Conservation (phyloP, 495 filamentous ascomycete species). For the Saxophila tyrrhenica region DNA sequence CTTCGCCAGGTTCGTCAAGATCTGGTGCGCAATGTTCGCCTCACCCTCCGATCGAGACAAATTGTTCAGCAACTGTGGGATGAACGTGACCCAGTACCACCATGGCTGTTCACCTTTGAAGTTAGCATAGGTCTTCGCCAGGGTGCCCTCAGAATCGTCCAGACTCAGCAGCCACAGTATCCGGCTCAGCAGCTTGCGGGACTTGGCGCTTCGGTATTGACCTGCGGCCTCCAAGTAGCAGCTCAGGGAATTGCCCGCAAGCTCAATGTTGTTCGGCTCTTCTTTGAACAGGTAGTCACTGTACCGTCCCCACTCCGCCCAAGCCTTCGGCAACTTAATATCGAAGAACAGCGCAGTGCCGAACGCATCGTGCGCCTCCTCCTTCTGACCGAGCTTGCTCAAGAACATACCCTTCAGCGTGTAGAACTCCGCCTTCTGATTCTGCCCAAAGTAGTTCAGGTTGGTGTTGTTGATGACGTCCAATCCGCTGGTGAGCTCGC, state of each 20-base stretch:
- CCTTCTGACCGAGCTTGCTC: conserved; percentile 76
- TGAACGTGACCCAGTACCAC: conserved; percentile 99
- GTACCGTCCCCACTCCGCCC: conserved; percentile 99
- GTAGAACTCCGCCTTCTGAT: conserved; percentile 98
- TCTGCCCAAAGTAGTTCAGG: conserved; percentile 87
- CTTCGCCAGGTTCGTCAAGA: conserved; percentile 90
- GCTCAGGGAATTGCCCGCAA: conserved; percentile 82
- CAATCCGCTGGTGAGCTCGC: conserved; percentile 79
- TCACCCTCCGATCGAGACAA: conserved; percentile 65
- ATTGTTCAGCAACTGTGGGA: conserved; percentile 86
- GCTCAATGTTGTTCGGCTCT: conserved; percentile 62
- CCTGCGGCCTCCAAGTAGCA: conserved; percentile 94
- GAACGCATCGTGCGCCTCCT: conserved; percentile 86
- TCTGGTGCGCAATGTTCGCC: conserved; percentile 66
- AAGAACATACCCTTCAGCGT: conserved; percentile 99
- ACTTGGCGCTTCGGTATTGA: conserved; percentile 91
- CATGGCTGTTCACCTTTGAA: conserved; percentile 92
- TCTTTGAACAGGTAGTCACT: conserved; percentile 92
- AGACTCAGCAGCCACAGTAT: conserved; percentile 94
- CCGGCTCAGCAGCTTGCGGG: conserved; percentile 85
- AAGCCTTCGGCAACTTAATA: conserved; percentile 88
- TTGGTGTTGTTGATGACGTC: conserved; percentile 99
- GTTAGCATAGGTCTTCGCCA: conserved; percentile 73
- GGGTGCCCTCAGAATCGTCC: conserved; percentile 71
- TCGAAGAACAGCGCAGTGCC: conserved; percentile 91